Base-by-base conservation (phyloP, 2,329 filamentous ascomycete species). In the Phaeomoniella chlamydospora region DNA sequence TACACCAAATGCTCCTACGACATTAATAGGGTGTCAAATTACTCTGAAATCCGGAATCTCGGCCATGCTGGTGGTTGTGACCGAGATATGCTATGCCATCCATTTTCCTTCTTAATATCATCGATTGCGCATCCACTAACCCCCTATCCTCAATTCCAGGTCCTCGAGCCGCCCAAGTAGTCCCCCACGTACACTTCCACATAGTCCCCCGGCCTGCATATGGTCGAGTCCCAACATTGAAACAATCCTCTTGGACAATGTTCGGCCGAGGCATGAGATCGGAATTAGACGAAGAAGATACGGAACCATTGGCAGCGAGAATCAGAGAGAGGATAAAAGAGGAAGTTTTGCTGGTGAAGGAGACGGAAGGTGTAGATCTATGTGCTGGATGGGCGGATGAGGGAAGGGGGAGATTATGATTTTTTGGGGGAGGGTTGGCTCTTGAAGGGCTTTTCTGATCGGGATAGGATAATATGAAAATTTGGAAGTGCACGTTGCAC, bases 151-250 rank as follows among this genome's bases (percentile, higher is more conserved):
- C 11, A 6, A 9, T 19, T 11, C 38, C 45, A 74, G 74, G 88
- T 12, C 77, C 77, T 3, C 74, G 85, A 18, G 88, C 88, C 2
- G 86, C 86, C 2, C 88, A 96, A 61, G 85, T 94, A 12, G 86
- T 96, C 2, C 80, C 81, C 15, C 88, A 96, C 56, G 79, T 92
- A 34, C 88, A 98, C 57, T 96, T 92, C 55, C 90, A 98, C 49
- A 71, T 96, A 36, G 92, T 98, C 19, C 88, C 88, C 0, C 65
- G 88, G 26, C 86, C 87, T 32, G 52, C 57, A 2, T 39, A 53
- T 6, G 17, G 15, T 15, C 13, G 35, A 17, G 18, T 34, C 19
- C 41, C 45, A 37, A 18, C 31, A 33, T 29, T 18, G 29, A 11
- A 36, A 39, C 11, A 38, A 31, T 31, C 41, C 39, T 40, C 40